Evolutionary conservation across 2,329 filamentous ascomycete genomes (phyloP).

Genomic region (Harringtonia lauricola): DNA sequence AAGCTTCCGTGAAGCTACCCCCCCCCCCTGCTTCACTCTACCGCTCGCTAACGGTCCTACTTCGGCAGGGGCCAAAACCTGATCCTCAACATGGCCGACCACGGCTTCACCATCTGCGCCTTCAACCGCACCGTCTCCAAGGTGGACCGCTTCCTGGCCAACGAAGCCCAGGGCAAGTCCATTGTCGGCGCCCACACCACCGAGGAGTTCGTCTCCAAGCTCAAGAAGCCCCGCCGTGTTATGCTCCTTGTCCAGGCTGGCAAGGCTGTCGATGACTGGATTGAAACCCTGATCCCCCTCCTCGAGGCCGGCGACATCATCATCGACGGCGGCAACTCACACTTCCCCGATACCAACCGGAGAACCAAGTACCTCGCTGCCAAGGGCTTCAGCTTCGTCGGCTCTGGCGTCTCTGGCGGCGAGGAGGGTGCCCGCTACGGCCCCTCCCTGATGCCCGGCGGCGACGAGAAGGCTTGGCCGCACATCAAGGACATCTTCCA

Average conservation of each 20-base stretch:
- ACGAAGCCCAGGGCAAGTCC: slow-evolving; percentile 91
- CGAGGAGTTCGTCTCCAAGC: slow-evolving; percentile 90
- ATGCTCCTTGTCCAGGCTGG: slow-evolving; percentile 99
- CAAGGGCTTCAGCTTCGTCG: slow-evolving; percentile 94
- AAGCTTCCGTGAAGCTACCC: background rate
- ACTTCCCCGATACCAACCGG: slow-evolving; percentile 98
- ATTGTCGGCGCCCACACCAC: slow-evolving; percentile 88
- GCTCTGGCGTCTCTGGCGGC: slow-evolving; percentile 94
- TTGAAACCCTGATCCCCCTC: slow-evolving; percentile 81
- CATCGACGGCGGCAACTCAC: slow-evolving; percentile 98
- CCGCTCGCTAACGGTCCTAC: background rate
- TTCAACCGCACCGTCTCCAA: slow-evolving; percentile 99
- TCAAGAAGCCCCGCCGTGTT: slow-evolving; percentile 92
- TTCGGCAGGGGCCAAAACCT: slow-evolving; percentile 61
- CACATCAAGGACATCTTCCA: slow-evolving; percentile 99
- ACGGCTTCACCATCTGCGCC: slow-evolving; percentile 92
- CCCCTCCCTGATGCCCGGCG: slow-evolving; percentile 96
- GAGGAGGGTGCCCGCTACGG: slow-evolving; percentile 98
- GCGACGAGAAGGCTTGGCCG: slow-evolving; percentile 95
- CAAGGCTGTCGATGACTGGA: slow-evolving; percentile 97
- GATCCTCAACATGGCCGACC: slow-evolving; percentile 81
- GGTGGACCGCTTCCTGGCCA: slow-evolving; percentile 87
- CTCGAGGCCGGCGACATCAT: slow-evolving; percentile 89
- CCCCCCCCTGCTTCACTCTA: background rate
- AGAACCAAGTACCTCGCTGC: slow-evolving; percentile 74